Base-by-base conservation (phyloP, 306 rosid species). In the Vachellia pachyceras region DNA sequence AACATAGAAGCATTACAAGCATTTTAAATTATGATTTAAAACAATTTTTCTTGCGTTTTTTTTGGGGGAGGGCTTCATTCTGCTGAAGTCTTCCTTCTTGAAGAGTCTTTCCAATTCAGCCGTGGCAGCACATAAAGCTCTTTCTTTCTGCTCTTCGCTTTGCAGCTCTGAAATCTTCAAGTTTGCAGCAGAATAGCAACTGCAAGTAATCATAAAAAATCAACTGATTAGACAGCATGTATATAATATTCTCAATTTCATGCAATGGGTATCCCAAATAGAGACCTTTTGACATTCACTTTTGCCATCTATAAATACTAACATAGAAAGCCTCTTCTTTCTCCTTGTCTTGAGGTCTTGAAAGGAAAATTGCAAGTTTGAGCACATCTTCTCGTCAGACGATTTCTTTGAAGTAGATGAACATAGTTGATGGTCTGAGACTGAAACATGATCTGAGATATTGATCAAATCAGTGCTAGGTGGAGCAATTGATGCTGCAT, bases 61-160 rank as follows among this genome's bases (percentile, higher is more conserved):
- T 11, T 46, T 3, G 3, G 50, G 57, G 57, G 23, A n/a, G n/a
- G n/a, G n/a, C 99, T 95, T 93, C 97, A 95, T 93, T 91, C 93
- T 91, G 75, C 92, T 88, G 77, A 95, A 95, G 82, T 95, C 95
- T 75, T 90, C 88, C 90, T 93, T 95, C 85, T 85, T 87, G 77
- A 95, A 95, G 83, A 82, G 84, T 73, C 92, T 89, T 81, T 95
- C 99, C 88, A 95, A 80, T 83, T 95, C 98, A 0, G 70, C 89
- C 63, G 96, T 90, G 58, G 99, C 99, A 52, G 91, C 97, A 75
- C 86, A 94, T 85, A 93, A 88, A 84, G 84, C 78, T 75, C 84
- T 91, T 82, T 84, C 93, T 84, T 95, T 93, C 66, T 86, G 86
- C 77, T 93, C 97, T 78, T 86, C 98, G 76, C 72, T 79, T 80